These are phyloP conservation scores for Colletotrichum karsti DNA, from an alignment of 2,329 filamentous ascomycete genomes.

Conservation along the genomic window DNA sequence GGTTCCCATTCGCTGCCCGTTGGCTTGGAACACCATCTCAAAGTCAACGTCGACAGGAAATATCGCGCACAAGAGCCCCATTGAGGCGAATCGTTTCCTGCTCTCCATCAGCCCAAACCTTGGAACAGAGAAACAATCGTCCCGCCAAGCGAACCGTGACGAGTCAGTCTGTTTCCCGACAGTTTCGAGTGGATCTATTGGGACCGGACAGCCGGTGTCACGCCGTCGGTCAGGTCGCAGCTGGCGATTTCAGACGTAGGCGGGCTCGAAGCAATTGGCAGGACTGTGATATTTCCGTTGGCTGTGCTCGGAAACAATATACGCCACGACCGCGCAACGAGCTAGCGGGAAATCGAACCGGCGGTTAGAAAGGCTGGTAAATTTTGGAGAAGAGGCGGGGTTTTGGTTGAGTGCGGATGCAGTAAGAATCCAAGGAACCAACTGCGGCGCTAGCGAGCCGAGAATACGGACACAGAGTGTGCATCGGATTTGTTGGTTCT, in stretches of 20 bases:
- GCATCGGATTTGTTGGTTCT: slow-evolving; percentile 7
- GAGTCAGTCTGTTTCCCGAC: slow-evolving; percentile 16
- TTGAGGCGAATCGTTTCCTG: not conserved
- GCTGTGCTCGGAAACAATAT: not conserved
- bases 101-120: not conserved
- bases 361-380: slow-evolving; percentile 1
- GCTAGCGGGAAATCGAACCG: slow-evolving; percentile 13
- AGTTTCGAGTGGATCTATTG: slow-evolving; percentile 14
- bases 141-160: not conserved
- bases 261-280: not conserved
- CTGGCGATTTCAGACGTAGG: slow-evolving; percentile 15
- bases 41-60: not conserved
- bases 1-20: not conserved
- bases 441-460: slow-evolving; percentile 4
- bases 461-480: not conserved
- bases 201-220: slow-evolving; percentile 4
- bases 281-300: not conserved
- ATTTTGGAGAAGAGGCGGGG: not conserved
- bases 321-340: slow-evolving; percentile 6
- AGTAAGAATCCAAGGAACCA: slow-evolving; percentile 12
- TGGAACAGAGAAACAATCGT: slow-evolving; percentile 1
- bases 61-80: not conserved
- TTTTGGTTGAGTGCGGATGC: not conserved
- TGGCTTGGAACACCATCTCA: not conserved
- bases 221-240: not conserved